These are phyloP conservation scores for Lachancea mirantina DNA, from an alignment of 805 yeast genomes.

Conservation along the genomic window DNA sequence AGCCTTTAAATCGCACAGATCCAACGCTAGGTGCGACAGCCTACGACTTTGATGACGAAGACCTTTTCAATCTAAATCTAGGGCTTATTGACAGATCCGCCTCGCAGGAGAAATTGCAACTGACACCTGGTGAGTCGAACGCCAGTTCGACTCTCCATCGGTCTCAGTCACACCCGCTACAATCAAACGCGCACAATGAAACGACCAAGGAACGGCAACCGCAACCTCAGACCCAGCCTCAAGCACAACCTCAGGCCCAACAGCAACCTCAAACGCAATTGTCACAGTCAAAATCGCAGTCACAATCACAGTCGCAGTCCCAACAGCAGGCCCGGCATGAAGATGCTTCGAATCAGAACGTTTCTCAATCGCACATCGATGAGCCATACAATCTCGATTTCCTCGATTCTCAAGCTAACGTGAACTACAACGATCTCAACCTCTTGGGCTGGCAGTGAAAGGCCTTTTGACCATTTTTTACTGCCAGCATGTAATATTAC, in stretches of 20 bases:
- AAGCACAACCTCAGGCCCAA: neutral
- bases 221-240: neutral
- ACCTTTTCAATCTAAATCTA: slow-evolving; percentile 5
- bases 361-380: slow-evolving; percentile 3
- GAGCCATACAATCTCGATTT: slow-evolving; percentile 16
- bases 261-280: neutral
- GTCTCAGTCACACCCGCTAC: too few species aligned
- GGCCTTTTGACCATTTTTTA: too few species aligned
- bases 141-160: slow-evolving; percentile 2
- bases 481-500: too few species aligned
- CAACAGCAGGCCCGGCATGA: too few species aligned
- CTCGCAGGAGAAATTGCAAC: neutral
- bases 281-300: too few species aligned
- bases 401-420: slow-evolving; percentile 13
- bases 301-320: too few species aligned
- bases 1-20: slow-evolving; percentile 9
- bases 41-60: slow-evolving; percentile 9
- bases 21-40: slow-evolving; percentile 9
- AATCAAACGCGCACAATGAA: too few species aligned
- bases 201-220: neutral
- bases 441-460: slow-evolving; percentile 23
- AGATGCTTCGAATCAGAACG: slow-evolving; percentile 6
- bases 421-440: slow-evolving; percentile 20
- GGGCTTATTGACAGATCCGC: slow-evolving; percentile 7
- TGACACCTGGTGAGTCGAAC: slow-evolving; percentile 1